These are phyloP conservation scores for Bonnemaisonia californica DNA, from an alignment of 31 red algal genomes.

Conservation along the genomic window DNA sequence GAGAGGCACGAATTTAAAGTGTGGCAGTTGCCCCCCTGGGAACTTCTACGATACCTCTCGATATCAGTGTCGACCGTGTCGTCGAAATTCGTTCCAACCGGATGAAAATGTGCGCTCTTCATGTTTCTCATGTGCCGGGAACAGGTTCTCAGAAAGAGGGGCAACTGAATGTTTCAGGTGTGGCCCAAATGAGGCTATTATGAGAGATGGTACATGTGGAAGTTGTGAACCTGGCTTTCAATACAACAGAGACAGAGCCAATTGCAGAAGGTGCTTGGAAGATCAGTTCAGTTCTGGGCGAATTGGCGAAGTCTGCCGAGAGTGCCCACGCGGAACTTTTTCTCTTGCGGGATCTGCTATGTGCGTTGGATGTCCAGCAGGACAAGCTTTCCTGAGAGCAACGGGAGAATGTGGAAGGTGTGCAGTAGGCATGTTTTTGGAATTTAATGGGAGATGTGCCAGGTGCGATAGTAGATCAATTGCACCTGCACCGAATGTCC, in stretches of 20 bases:
- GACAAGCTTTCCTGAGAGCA: too few species aligned
- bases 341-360: too few species aligned
- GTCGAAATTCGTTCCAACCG: not conserved
- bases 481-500: too few species aligned
- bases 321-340: too few species aligned
- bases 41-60: not conserved
- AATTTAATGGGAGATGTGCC: too few species aligned
- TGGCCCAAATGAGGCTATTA: not conserved
- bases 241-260: constrained; percentile 3
- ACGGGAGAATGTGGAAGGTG: too few species aligned
- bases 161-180: constrained; percentile 25
- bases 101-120: constrained; percentile 5
- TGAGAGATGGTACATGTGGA: constrained; percentile 23
- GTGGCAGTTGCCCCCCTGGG: constrained; percentile 13
- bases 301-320: too few species aligned
- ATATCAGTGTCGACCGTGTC: not conserved
- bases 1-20: too few species aligned
- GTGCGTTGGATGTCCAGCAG: too few species aligned
- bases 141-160: constrained; percentile 7
- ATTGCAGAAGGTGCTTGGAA: constrained; percentile 1
- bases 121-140: constrained; percentile 16
- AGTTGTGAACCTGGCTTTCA: not conserved
- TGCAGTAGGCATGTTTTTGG: too few species aligned
- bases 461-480: too few species aligned
- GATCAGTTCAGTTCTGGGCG: constrained; percentile 10